A percentile compares a stretch with the other conserved stretches of the same genome.
phyloP scores from a whole-genome alignment of 2,329 filamentous ascomycete species.

The Dactylellina cionopaga region DNA sequence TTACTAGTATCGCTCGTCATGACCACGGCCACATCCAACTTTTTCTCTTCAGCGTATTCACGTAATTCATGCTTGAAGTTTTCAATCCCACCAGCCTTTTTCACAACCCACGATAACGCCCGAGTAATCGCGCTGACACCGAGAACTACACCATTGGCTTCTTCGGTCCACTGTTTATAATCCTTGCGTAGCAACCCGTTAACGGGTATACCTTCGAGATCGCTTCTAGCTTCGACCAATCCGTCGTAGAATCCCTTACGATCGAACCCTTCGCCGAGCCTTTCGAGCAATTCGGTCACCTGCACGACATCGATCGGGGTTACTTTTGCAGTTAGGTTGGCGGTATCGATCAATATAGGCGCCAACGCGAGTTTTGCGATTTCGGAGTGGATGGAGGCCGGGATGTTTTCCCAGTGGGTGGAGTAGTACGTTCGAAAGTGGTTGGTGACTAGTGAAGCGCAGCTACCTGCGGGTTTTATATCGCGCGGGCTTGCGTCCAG shows the following conservation, averaged over 20 bases:
- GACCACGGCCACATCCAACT: constrained; percentile 71
- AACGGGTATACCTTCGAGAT: constrained; percentile 71
- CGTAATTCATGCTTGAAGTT: constrained; percentile 65
- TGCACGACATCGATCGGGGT: constrained; percentile 68
- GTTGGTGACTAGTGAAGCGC: constrained; percentile 74
- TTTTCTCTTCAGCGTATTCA: constrained; percentile 68
- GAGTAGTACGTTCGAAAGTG: constrained; percentile 69
- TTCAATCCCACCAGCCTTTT: constrained; percentile 64
- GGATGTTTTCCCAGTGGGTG: constrained; percentile 54
- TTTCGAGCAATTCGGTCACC: constrained; percentile 49
- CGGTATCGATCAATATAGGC: constrained; percentile 78
- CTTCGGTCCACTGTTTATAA: constrained; percentile 80
- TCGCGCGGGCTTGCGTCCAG: constrained; percentile 66
- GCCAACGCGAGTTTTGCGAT: constrained; percentile 75
- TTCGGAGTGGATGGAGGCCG: constrained; percentile 61
- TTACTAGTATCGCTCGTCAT: constrained; percentile 69
- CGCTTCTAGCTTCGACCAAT: constrained; percentile 68
- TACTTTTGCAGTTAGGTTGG: constrained; percentile 73
- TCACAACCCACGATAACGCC: constrained; percentile 65
- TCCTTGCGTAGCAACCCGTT: constrained; percentile 80
- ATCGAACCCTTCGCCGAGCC: constrained; percentile 63
- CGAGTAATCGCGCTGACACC: constrained; percentile 54
- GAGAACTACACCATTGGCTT: constrained; percentile 53
- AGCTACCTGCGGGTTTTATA: constrained; percentile 76
- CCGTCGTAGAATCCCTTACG: constrained; percentile 67